Base-by-base conservation (phyloP, 2,329 filamentous ascomycete genomes). In the Phialophora macrospora region DNA sequence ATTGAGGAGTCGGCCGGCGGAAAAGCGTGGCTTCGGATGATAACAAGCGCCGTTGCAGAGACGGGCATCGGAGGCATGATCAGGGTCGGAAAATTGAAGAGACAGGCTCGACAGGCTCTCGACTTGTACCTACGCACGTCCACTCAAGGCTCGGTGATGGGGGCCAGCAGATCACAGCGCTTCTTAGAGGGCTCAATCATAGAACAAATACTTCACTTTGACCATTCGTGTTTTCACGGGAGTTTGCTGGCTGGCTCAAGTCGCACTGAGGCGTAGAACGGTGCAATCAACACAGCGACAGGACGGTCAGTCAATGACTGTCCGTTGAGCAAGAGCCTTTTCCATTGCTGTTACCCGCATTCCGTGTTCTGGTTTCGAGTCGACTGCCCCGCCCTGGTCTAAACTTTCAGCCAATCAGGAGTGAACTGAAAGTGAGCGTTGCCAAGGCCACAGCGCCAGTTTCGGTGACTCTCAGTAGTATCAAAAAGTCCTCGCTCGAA, bases 1-100 rank as follows among this genome's bases (percentile, higher is more conserved):
- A 67, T 67, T 17, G 54, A 55, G 67, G 67, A 67, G 67, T 69
- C 65, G 26, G 64, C 20, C 48, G 65, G 60, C 28, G 52, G 60
- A 65, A 66, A 67, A 66, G 65, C 65, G 57, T 46, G 60, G 60
- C 41, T 32, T 51, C 66, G 38, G 14, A 30, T 24, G 30, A 14
- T 51, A 55, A 60, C 44, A 57, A 63, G 60, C 22, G 63, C 44
- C 54, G 62, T 41, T 30, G 51, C 51, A 32, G 17, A 63, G 44
- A 59, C 30, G 56, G 48, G 58, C 48, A 55, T 55, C 46, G 30
- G 58, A 52, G 46, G 58, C 48, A 24, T 17, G 51, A 58, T 14
- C 60, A 34, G 49, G 46, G 55, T 32, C 59, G 60, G 59, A 52
- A 57, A 48, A 52, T 48, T 49, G 51, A 49, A 66, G 55, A 59